Conservation (phyloP, 2,329 filamentous ascomycete genomes). For the Arachnomyces sp. region DNA sequence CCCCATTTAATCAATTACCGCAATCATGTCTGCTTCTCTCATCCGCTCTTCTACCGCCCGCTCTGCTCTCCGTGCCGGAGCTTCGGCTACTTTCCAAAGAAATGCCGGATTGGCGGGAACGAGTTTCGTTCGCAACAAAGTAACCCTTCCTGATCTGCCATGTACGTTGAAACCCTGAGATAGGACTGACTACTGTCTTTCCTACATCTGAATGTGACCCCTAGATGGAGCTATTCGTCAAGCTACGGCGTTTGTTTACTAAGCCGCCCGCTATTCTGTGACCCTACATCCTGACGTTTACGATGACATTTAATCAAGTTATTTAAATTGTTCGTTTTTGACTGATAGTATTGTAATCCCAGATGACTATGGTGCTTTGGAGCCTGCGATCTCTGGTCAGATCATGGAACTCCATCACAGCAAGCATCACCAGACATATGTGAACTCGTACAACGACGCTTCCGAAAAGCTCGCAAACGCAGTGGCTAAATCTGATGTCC, state of each 20-base stretch:
- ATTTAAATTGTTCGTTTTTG: neutral
- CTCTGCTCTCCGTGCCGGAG: slow-evolving; percentile 61
- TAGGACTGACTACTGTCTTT: neutral
- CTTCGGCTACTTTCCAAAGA: slow-evolving; percentile 42
- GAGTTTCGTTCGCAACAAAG: slow-evolving; percentile 78
- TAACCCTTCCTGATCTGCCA: slow-evolving; percentile 80
- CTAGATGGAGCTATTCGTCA: neutral
- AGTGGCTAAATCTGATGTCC: slow-evolving; percentile 46
- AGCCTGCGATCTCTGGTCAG: slow-evolving; percentile 72
- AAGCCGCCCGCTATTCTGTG: neutral
- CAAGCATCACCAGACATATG: slow-evolving; percentile 92
- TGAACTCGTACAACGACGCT: slow-evolving; percentile 78
- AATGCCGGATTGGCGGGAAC: slow-evolving; percentile 62
- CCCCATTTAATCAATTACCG: slow-evolving; percentile 8
- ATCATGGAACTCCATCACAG: slow-evolving; percentile 96
- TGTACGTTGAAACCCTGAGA: slow-evolving; percentile 47
- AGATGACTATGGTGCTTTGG: slow-evolving; percentile 97
- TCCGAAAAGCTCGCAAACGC: slow-evolving; percentile 61
- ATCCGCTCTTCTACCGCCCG: slow-evolving; percentile 65
- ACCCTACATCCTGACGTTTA: neutral
- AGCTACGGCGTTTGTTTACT: neutral
- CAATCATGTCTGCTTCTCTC: slow-evolving; percentile 65
- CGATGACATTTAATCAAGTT: too few species aligned
- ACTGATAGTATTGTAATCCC: slow-evolving; percentile 1
- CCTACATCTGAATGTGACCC: too few species aligned